A percentile compares a stretch with the other conserved stretches of the same genome.
phyloP scores from a whole-genome alignment of 345 rosid species.

The Streptanthus diversifolius region DNA sequence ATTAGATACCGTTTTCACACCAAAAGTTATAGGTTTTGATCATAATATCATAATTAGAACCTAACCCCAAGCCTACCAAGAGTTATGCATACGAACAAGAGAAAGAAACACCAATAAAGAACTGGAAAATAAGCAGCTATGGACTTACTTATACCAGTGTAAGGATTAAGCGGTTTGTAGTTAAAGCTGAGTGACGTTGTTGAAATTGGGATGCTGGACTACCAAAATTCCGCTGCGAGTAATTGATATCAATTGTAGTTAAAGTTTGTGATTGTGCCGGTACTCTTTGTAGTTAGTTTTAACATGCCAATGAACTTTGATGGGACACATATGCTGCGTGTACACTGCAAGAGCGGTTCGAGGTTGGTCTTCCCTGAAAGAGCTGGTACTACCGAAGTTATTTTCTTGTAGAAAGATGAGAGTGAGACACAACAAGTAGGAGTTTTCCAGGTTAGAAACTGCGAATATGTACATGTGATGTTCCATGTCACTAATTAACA shows the following conservation, averaged over 20 bases:
- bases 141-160: conserved; percentile 61
- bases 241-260: conserved; percentile 82
- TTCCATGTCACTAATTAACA: conserved; percentile 86
- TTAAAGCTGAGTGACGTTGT: conserved; percentile 66
- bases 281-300: conserved; percentile 75
- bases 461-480: conserved; percentile 82
- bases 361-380: conserved; percentile 39
- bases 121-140: background rate
- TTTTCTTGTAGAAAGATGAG: conserved; percentile 75
- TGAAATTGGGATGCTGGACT: conserved; percentile 78
- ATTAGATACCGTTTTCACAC: background rate
- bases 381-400: conserved; percentile 57
- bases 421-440: conserved; percentile 93
- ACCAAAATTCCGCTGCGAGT: conserved; percentile 77
- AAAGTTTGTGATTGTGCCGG: conserved; percentile 83
- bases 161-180: conserved; percentile 60
- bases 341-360: conserved; percentile 64
- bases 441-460: conserved; percentile 63
- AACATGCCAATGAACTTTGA: conserved; percentile 89
- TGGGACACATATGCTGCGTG: conserved; percentile 94
- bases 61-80: background rate
- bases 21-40: background rate
- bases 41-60: background rate
- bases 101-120: background rate
- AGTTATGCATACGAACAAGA: background rate